Evolutionary conservation across 441 rosid species (phyloP).

Genomic region (Adansonia madagascariensis): DNA sequence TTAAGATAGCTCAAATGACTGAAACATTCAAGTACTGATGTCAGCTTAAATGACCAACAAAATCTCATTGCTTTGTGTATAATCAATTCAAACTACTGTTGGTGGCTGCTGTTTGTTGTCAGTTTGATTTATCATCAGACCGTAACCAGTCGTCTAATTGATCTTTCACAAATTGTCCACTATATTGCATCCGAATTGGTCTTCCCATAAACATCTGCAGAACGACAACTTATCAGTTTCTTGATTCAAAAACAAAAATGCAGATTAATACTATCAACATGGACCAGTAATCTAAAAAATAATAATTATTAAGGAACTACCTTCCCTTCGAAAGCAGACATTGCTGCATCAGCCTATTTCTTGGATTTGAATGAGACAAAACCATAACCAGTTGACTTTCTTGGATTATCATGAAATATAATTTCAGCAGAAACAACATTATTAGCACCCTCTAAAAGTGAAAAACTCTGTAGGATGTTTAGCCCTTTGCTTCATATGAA

Average conservation of each 20-base stretch:
- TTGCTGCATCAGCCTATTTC: conserved; percentile 67
- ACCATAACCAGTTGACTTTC: conserved; percentile 77
- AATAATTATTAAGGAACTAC: conserved; percentile 35
- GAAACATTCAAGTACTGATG: conserved; percentile 4
- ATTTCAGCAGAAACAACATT: conserved; percentile 60
- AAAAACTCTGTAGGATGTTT: conserved; percentile 66
- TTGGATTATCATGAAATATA: conserved; percentile 68
- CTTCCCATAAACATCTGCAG: conserved; percentile 73
- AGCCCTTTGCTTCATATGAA: conserved; percentile 61
- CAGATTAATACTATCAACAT: background rate
- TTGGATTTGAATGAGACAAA: conserved; percentile 79
- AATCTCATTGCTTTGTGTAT: conserved; percentile 17
- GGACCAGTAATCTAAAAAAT: too few species aligned
- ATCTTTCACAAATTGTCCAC: conserved; percentile 72
- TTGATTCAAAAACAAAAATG: conserved; percentile 8
- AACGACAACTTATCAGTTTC: conserved; percentile 21
- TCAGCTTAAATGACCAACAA: conserved; percentile 25
- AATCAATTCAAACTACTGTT: conserved; percentile 20
- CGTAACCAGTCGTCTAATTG: conserved; percentile 47
- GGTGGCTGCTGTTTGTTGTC: conserved; percentile 38
- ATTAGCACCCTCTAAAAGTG: conserved; percentile 39
- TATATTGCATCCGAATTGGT: conserved; percentile 63
- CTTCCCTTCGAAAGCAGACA: conserved; percentile 68
- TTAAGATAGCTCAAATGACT: conserved; percentile 5
- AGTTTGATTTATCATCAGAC: conserved; percentile 43